A percentile compares a stretch with the other conserved stretches of the same genome.
These are phyloP conservation scores for Karstenula rhodostoma DNA, from an alignment of 2,329 filamentous ascomycete species.

Conservation along the genomic window DNA sequence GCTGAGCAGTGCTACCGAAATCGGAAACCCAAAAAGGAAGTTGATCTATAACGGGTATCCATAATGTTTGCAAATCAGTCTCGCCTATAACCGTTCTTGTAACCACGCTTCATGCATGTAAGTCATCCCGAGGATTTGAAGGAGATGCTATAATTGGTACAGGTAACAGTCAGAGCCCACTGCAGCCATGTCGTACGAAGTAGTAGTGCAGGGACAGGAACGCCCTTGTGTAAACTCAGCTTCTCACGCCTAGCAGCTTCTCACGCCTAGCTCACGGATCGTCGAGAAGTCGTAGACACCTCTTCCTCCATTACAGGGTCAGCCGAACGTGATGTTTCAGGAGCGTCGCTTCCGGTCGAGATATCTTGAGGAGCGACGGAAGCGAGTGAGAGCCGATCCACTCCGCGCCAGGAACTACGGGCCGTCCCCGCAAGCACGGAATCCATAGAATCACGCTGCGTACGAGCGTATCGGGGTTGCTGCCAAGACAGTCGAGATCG, in stretches of 20 bases:
- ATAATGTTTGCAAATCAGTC: background rate
- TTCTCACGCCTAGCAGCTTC: background rate
- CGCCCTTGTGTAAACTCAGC: background rate
- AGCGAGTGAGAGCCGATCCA: constrained; percentile 6
- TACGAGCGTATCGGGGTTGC: background rate
- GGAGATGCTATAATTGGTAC: background rate
- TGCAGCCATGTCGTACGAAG: background rate
- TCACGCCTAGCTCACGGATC: background rate
- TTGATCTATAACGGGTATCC: background rate
- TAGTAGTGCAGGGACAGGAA: no score
- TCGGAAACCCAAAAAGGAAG: background rate
- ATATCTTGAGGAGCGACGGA: constrained; percentile 1
- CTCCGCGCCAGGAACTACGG: constrained; percentile 7
- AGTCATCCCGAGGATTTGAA: background rate
- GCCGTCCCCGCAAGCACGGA: constrained; percentile 2
- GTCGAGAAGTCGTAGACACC: background rate
- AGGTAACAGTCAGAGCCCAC: no score
- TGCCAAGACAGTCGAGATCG: constrained; percentile 5
- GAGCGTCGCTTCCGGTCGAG: background rate
- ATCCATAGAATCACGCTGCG: constrained; percentile 7
- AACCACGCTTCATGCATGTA: background rate
- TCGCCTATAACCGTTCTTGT: background rate
- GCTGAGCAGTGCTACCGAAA: background rate
- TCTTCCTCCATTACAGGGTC: background rate
- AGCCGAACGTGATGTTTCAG: background rate